Evolutionary conservation across 108 stramenopile genomes (phyloP), one percentile per base, ranked within the genome.

Genomic region (Fistulifera solaris): DNA sequence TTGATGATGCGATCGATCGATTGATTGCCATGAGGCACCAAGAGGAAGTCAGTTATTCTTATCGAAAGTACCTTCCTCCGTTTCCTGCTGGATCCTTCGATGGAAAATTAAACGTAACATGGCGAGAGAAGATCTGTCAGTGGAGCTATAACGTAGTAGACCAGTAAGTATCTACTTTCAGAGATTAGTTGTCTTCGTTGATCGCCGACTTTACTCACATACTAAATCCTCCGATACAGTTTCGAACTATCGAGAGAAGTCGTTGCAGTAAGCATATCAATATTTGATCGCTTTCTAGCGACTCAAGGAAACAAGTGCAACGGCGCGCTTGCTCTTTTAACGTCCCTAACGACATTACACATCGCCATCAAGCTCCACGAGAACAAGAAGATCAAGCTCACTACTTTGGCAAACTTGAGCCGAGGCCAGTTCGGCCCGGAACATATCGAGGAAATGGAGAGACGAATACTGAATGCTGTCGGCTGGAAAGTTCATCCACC

Each of bases 141-240:
- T 87, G 86, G 82, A 69, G 70, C 13, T 88, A 80, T 71, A 84
- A 79, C 54, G 87, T 89, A 3, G 72, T 89, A 7, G 87, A 89
- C 66, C 87, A 89, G 67, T 51, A 51, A 51, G 50, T 51, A n/a
- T 51, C 44, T 11, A 8, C 7, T 45, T 45, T 19, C 44, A 45
- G 11, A 21, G 3, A 17, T 45, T 13, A 40, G 12, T 13, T 45
- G 44, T 11, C 44, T 11, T 45, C 44, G 7, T 51, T 35, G 31
- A 3, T 35, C 8, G 8, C 31, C 31, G 31, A 35, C 31, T 8
- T 35, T 35, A 35, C 31, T 35, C 31, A 35, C 3, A 6, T 35
- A 6, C 8, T 3, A 8, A 35, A 27, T 51, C n/a, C 23, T 51
- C 50, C n/a, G n/a, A n/a, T 51, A 16, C 50, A 51, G 50, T 40